A percentile compares a stretch with the other conserved stretches of the same genome.
phyloP scores from a whole-genome alignment of 2,329 filamentous ascomycete species.

The Neofusicoccum umdonicola region DNA sequence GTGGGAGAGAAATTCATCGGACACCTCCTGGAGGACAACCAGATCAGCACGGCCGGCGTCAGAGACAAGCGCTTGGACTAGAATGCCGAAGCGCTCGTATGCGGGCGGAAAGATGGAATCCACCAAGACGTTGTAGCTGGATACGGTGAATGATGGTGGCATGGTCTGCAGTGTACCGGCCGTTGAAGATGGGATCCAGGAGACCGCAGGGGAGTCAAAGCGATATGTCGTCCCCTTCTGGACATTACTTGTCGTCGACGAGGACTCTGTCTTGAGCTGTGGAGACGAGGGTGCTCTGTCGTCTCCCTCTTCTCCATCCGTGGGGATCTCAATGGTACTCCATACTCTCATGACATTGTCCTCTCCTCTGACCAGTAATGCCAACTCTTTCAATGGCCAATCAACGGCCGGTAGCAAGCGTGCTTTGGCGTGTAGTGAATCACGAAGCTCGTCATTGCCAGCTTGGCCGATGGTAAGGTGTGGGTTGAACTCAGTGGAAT shows the following conservation, averaged over 20 bases:
- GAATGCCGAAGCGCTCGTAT: slow-evolving; percentile 35
- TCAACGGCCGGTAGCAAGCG: slow-evolving; percentile 46
- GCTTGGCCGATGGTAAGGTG: slow-evolving; percentile 64
- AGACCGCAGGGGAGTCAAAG: slow-evolving; percentile 25
- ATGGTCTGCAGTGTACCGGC: slow-evolving; percentile 3
- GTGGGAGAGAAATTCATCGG: slow-evolving; percentile 60
- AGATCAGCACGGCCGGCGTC: slow-evolving; percentile 36
- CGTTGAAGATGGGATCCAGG: slow-evolving; percentile 26
- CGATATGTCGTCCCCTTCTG: slow-evolving; percentile 31
- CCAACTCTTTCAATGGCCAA: slow-evolving; percentile 52
- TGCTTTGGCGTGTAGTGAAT: slow-evolving; percentile 55
- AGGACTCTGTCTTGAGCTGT: not conserved
- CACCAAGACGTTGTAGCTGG: slow-evolving; percentile 46
- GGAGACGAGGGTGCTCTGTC: not conserved
- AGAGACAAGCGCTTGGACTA: slow-evolving; percentile 36
- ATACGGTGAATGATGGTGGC: slow-evolving; percentile 29
- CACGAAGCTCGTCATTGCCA: slow-evolving; percentile 46
- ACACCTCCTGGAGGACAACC: slow-evolving; percentile 60
- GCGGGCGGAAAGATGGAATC: slow-evolving; percentile 39
- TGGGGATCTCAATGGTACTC: slow-evolving; percentile 46
- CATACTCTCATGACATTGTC: slow-evolving; percentile 55
- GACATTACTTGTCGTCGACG: not conserved
- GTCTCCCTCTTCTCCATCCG: too few species aligned
- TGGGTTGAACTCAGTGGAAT: slow-evolving; percentile 35
- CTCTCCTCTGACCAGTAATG: slow-evolving; percentile 52